Evolutionary conservation across 2,329 filamentous ascomycete species (phyloP), one percentile per base, ranked within the genome.

Genomic region (Cadophora malorum): DNA sequence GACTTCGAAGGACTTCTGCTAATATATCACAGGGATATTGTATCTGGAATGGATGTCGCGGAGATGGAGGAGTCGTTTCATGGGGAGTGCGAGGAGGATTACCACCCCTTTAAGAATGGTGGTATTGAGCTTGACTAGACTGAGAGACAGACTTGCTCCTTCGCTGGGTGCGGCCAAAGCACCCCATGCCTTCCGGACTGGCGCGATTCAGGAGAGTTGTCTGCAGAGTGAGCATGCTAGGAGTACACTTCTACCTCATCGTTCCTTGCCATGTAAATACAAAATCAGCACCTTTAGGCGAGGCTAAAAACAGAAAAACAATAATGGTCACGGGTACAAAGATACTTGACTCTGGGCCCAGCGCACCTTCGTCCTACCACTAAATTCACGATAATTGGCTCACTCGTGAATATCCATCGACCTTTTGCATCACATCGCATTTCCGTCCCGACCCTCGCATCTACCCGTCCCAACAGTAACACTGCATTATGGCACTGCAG

Each of bases 21-120:
- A 19, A 45, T 19, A 16, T 16, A 45, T 45, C 41, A 19, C 41
- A 45, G 41, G 12, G 80, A 85, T 60, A 79, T 85, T 33, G 79
- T 82, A 67, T 77, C 79, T 33, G 83, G 83, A 0, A 80, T 85
- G 71, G 83, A 85, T 73, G 41, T 45, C 41, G 41, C 41, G 2
- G 41, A 45, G 14, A 45, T 45, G 41, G 41, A 45, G 19, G 41
- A 45, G 14, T 45, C 41, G 4, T 45, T 45, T 19, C 41, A 45
- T 45, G 41, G 41, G 14, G 41, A 45, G 41, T 45, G 41, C 16
- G 69, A 72, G 45, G 71, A 72, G n/a, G 65, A 65, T 58, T 71
- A 71, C 25, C 64, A 66, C 31, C 69, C 69, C 0, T 67, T 70
- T 19, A 67, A 68, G 45, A 45, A 45, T 55, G 66, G 68, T 3